Evolutionary conservation across 306 rosid genomes (phyloP).

Genomic region (Cucurbita moschata): DNA sequence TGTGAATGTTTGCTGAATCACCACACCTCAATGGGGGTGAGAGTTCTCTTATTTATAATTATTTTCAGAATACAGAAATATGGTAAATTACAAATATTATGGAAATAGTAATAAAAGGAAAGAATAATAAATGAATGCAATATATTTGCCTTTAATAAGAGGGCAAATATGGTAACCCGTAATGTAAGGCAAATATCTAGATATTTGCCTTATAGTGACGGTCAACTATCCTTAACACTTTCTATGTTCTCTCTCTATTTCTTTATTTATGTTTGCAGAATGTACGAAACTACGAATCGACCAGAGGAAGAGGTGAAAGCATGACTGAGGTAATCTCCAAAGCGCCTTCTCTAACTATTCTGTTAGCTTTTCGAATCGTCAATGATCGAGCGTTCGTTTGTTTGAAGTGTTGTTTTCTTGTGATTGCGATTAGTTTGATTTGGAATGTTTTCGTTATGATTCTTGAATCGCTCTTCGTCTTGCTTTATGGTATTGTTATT

Average conservation of each 20-base stretch:
- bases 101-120: too few species aligned
- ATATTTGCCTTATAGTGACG: too few species aligned
- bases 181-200: too few species aligned
- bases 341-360: background rate
- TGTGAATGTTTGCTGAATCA: too few species aligned
- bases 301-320: background rate
- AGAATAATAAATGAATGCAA: too few species aligned
- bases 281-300: background rate
- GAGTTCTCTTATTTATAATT: too few species aligned
- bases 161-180: too few species aligned
- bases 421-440: background rate
- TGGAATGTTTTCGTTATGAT: background rate
- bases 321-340: background rate
- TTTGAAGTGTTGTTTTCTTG: background rate
- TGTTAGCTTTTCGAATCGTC: background rate
- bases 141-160: too few species aligned
- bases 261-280: background rate
- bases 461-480: background rate
- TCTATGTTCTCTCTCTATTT: background rate
- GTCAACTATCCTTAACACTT: too few species aligned
- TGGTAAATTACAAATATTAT: too few species aligned
- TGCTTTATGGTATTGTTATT: background rate
- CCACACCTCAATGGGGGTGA: too few species aligned
- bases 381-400: background rate
- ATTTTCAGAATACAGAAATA: too few species aligned